Percentiles rank a stretch among this genome's conserved stretches.
Conservation (phyloP, 148 eudicot species). For the Fagopyrum homotropicum region DNA sequence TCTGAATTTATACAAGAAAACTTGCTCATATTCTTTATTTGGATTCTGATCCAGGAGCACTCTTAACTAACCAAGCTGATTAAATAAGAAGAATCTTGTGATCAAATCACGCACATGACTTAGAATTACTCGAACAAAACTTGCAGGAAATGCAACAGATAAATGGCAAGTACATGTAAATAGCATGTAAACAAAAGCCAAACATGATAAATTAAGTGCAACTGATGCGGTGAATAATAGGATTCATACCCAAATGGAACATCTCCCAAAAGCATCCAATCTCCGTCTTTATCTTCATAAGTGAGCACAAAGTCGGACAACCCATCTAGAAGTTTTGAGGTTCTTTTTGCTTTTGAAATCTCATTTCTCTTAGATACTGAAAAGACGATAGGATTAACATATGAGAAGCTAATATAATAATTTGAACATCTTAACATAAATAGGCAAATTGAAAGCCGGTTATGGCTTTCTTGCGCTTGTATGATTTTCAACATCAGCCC, state of each 20-base stretch:
- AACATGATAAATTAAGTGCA: not conserved
- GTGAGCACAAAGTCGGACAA: slow-evolving; percentile 87
- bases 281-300: slow-evolving; percentile 94
- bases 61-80: not conserved
- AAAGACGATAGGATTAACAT: not conserved
- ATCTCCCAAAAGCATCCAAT: slow-evolving; percentile 98
- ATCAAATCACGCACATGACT: not conserved
- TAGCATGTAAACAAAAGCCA: not conserved
- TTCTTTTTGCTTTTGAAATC: slow-evolving; percentile 34
- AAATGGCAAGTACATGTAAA: not conserved
- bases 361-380: slow-evolving; percentile 47
- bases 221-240: not conserved
- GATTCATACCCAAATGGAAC: slow-evolving; percentile 82
- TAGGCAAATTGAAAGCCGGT: not conserved
- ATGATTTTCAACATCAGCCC: not conserved
- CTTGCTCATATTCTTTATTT: not conserved
- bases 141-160: not conserved
- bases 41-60: not conserved
- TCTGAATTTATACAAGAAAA: not conserved
- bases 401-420: slow-evolving; percentile 2
- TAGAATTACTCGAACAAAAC: not conserved
- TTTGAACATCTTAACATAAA: not conserved
- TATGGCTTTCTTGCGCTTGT: not conserved
- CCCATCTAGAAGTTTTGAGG: slow-evolving; percentile 58
- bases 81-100: not conserved